Evolutionary conservation across 805 yeast species (phyloP).

Genomic region (Debaryomyces hansenii): DNA sequence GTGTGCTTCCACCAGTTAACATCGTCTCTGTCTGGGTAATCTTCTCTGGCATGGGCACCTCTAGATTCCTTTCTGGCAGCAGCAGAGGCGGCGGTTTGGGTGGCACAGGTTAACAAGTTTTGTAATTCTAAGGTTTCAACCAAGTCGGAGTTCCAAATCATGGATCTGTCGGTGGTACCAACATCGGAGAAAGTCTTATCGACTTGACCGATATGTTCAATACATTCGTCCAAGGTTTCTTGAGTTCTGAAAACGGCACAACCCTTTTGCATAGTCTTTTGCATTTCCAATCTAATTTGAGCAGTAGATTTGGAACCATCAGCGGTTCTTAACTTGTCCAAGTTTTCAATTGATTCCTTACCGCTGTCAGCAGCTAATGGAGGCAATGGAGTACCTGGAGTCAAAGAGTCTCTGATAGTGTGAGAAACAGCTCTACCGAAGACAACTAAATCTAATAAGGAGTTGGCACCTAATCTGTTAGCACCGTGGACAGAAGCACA

Average conservation of each 20-base stretch:
- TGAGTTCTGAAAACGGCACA: slow-evolving; percentile 96
- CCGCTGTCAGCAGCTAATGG: slow-evolving; percentile 87
- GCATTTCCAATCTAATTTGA: slow-evolving; percentile 88
- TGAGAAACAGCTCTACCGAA: slow-evolving; percentile 98
- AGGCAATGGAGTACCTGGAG: slow-evolving; percentile 85
- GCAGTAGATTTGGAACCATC: slow-evolving; percentile 81
- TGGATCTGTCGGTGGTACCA: slow-evolving; percentile 89
- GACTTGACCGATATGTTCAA: slow-evolving; percentile 67
- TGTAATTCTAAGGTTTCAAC: slow-evolving; percentile 95
- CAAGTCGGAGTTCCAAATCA: slow-evolving; percentile 98
- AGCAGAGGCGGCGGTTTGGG: slow-evolving; percentile 91
- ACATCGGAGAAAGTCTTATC: slow-evolving; percentile 74
- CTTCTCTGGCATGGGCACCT: slow-evolving; percentile 99
- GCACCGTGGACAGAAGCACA: slow-evolving; percentile 99
- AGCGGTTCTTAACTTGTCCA: slow-evolving; percentile 85
- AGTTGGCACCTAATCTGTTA: slow-evolving; percentile 98
- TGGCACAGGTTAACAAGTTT: slow-evolving; percentile 94
- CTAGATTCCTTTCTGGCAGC: slow-evolving; percentile 95
- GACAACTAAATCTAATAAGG: slow-evolving; percentile 91
- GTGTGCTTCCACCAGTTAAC: slow-evolving; percentile 97
- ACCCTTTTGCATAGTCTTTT: slow-evolving; percentile 92
- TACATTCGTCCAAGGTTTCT: slow-evolving; percentile 89
- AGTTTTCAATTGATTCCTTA: slow-evolving; percentile 82
- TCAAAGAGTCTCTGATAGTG: slow-evolving; percentile 79
- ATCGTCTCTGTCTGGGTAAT: slow-evolving; percentile 94